phyloP scores from a whole-genome alignment of 345 rosid species.

The Arabis hirsuta region DNA sequence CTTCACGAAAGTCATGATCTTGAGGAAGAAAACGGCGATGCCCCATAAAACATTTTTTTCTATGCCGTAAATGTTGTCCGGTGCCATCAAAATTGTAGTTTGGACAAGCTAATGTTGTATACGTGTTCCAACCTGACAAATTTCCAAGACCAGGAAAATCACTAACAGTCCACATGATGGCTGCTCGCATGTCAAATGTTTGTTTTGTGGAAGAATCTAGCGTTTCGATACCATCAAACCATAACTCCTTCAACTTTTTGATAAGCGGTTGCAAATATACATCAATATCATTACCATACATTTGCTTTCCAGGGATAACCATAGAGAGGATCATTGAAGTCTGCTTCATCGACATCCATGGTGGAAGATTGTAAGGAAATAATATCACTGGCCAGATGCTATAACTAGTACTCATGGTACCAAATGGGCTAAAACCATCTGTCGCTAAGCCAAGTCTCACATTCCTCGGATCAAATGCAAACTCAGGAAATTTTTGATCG shows the following conservation, averaged over 20 bases:
- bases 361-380: constrained; percentile 8
- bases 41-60: neutral
- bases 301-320: neutral
- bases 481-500: neutral
- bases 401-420: constrained; percentile 11
- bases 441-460: neutral
- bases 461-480: constrained; percentile 16
- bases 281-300: too few species aligned
- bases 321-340: constrained; percentile 11
- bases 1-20: constrained; percentile 4
- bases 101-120: constrained; percentile 7
- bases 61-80: neutral
- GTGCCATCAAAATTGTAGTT: constrained; percentile 1
- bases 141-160: neutral
- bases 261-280: too few species aligned
- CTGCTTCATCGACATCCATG: constrained; percentile 3
- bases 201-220: constrained; percentile 8
- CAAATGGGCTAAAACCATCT: neutral
- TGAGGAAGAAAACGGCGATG: constrained; percentile 2
- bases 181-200: constrained; percentile 11
- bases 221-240: neutral
- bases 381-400: neutral
- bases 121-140: neutral
- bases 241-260: neutral
- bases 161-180: neutral